Percentiles rank a stretch among this genome's conserved stretches.
Evolutionary conservation across 2,329 filamentous ascomycete species (phyloP).

Genomic region (Exophiala dermatitidis): DNA sequence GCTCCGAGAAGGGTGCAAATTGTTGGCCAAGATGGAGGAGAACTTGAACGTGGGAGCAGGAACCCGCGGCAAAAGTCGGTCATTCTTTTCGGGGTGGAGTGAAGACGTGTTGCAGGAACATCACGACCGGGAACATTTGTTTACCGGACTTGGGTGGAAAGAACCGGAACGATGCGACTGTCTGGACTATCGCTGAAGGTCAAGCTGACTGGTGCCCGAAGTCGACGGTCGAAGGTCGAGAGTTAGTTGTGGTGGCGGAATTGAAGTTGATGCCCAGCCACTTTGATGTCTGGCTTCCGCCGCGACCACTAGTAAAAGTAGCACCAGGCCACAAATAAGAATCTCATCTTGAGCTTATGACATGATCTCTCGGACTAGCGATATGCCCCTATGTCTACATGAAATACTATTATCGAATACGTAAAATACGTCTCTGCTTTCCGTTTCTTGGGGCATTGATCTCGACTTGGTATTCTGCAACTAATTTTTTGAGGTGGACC

Average conservation of each 20-base stretch:
- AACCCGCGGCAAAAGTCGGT: not conserved
- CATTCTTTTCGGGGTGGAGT: not conserved
- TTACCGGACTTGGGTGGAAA: conserved; percentile 3
- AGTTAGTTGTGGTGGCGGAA: not conserved
- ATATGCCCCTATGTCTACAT: no score
- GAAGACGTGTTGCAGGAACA: conserved; percentile 1
- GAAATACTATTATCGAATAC: no score
- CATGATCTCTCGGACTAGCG: no score
- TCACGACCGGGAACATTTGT: conserved; percentile 10
- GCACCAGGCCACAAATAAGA: no score
- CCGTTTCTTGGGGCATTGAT: no score
- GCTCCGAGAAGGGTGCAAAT: not conserved
- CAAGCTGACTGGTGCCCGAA: not conserved
- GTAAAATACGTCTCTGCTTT: no score
- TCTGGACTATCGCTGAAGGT: conserved; percentile 7
- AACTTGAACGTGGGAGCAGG: not conserved
- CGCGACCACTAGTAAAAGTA: no score
- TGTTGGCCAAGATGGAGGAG: not conserved
- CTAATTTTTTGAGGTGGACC: no score
- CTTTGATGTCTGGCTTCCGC: no score
- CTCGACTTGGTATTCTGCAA: no score
- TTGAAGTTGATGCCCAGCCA: not conserved
- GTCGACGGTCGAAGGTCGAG: not conserved
- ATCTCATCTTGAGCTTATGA: no score
- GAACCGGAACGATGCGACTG: not conserved